Base-by-base conservation (phyloP, 108 stramenopile species). In the Nitzschia inconspicua region DNA sequence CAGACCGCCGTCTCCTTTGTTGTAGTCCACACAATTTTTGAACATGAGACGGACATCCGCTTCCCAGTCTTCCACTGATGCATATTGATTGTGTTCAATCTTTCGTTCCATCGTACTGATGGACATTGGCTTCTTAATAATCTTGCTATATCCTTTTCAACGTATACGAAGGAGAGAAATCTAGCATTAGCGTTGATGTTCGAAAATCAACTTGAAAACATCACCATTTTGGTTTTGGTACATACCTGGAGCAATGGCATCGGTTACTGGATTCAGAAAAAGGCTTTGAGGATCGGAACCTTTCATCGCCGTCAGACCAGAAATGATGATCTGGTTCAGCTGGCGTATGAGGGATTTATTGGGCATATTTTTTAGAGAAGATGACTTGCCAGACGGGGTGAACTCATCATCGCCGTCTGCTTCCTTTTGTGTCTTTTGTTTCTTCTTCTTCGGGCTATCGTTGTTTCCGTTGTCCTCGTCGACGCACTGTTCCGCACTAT, bases 181-280 rank as follows among this genome's bases (percentile, higher is more conserved):
- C 13, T 39, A 11, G 37, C 16, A 64, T n/a, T n/a, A n/a, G n/a
- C n/a, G n/a, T n/a, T n/a, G n/a, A n/a, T n/a, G n/a, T n/a, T n/a
- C n/a, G n/a, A n/a, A n/a, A n/a, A n/a, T n/a, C n/a, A n/a, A n/a
- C n/a, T n/a, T n/a, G n/a, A n/a, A n/a, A n/a, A n/a, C n/a, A n/a
- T n/a, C n/a, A n/a, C n/a, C n/a, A n/a, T n/a, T n/a, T n/a, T n/a
- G n/a, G n/a, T n/a, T n/a, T n/a, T n/a, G n/a, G n/a, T n/a, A n/a
- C n/a, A n/a, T n/a, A n/a, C 10, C 86, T 25, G 92, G 92, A 11
- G 92, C 92, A 57, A 93, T 89, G 11, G 48, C 84, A 60, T 93
- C 92, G n/a, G 92, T 86, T 14, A 93, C 92, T 51, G 88, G 92
- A 54, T 93, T 87, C 23, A 87, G 65, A 60, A 93, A 93, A 30